A percentile compares a stretch with the other conserved stretches of the same genome.
These are phyloP conservation scores for Solanum rostratum DNA, from an alignment of 257 asterid genomes.

Conservation along the genomic window DNA sequence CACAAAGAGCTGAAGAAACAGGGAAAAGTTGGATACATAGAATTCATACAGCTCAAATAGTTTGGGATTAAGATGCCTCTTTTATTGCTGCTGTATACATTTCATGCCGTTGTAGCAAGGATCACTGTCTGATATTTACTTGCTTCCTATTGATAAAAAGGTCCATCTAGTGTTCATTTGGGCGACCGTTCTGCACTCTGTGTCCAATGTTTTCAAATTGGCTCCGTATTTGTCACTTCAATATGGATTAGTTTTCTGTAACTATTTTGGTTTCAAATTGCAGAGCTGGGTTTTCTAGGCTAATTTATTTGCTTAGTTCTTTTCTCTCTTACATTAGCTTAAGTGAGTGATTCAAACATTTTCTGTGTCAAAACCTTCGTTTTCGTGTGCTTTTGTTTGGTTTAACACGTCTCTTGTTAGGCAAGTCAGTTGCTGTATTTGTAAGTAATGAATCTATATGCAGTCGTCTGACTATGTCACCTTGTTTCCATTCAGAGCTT, in stretches of 20 bases:
- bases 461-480: slow-evolving; percentile 8
- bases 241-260: background rate
- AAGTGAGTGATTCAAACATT: background rate
- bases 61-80: background rate
- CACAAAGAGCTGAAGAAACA: background rate
- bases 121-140: background rate
- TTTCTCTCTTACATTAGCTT: background rate
- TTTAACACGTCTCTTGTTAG: background rate
- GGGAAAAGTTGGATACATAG: background rate
- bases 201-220: background rate
- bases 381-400: background rate
- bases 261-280: background rate
- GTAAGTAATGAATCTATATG: background rate
- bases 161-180: background rate
- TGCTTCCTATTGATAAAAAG: background rate
- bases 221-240: background rate
- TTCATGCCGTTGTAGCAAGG: background rate
- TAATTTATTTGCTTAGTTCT: background rate
- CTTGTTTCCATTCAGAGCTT: slow-evolving; percentile 42
- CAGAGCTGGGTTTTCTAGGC: background rate
- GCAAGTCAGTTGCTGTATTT: background rate
- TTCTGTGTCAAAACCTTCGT: background rate
- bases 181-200: background rate
- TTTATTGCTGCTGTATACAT: background rate
- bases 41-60: background rate